Percentiles rank a stretch among this genome's conserved stretches.
These are phyloP conservation scores for Ophiosphaerella korrae DNA, from an alignment of 2,329 filamentous ascomycete genomes.

Conservation along the genomic window DNA sequence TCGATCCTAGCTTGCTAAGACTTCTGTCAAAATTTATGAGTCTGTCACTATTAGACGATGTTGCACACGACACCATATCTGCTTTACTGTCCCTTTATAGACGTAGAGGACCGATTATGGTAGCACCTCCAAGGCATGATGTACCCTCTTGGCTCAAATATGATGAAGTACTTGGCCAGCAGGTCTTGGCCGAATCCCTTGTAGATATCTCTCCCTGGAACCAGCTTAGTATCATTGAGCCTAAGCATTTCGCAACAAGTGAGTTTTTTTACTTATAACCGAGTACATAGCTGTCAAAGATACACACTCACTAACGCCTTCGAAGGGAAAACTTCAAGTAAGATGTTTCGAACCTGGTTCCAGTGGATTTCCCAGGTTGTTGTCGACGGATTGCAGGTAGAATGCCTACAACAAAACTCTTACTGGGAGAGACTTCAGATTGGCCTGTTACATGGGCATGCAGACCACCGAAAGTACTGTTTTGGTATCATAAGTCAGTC, in stretches of 20 bases:
- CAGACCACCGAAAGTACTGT: conserved; percentile 54
- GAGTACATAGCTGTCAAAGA: background rate
- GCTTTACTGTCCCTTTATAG: conserved; percentile 28
- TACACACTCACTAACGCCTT: background rate
- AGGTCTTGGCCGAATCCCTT: conserved; percentile 9
- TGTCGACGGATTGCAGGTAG: conserved; percentile 16
- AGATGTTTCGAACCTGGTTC: conserved; percentile 43
- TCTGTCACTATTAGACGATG: conserved; percentile 22
- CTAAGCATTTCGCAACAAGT: conserved; percentile 17
- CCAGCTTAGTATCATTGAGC: conserved; percentile 22
- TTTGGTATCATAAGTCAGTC: conserved; percentile 53
- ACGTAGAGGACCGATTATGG: conserved; percentile 5
- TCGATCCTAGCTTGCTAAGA: conserved; percentile 18
- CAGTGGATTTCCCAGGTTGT: conserved; percentile 39
- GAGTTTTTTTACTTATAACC: background rate
- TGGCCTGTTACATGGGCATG: conserved; percentile 50
- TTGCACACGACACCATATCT: conserved; percentile 33
- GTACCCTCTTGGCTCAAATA: conserved; percentile 4
- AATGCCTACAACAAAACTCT: conserved; percentile 31
- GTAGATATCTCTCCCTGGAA: conserved; percentile 32
- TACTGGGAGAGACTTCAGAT: conserved; percentile 50
- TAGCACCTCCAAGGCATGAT: conserved; percentile 1
- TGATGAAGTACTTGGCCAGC: conserved; percentile 1
- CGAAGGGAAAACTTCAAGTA: conserved; percentile 13
- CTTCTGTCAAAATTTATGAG: conserved; percentile 28